Percentiles rank a stretch among this genome's conserved stretches.
Evolutionary conservation across 2,329 filamentous ascomycete species (phyloP).

Genomic region (Scedosporium minutisporum): DNA sequence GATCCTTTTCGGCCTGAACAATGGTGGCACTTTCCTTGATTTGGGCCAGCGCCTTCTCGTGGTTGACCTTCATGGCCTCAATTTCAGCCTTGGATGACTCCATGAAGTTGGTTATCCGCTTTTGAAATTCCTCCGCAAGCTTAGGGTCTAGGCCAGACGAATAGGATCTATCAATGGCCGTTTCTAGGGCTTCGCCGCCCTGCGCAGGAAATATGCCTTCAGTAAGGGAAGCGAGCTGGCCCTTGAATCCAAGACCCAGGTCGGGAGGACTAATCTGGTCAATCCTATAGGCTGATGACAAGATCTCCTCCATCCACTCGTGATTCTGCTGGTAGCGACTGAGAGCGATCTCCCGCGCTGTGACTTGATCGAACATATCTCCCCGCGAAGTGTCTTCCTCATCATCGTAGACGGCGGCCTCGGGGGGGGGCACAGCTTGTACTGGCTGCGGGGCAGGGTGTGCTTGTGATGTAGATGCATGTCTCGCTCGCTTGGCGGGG

Average conservation of each 20-base stretch:
- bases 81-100: conserved; percentile 71
- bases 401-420: conserved; percentile 55
- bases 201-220: conserved; percentile 72
- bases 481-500: conserved; percentile 45
- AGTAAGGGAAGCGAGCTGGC: conserved; percentile 72
- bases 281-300: conserved; percentile 81
- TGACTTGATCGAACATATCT: conserved; percentile 83
- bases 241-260: conserved; percentile 74
- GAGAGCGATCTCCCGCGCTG: conserved; percentile 79
- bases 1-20: conserved; percentile 63
- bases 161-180: conserved; percentile 47
- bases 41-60: conserved; percentile 65
- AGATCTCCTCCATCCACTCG: conserved; percentile 97
- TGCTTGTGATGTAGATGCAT: conserved; percentile 27
- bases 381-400: conserved; percentile 82
- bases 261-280: conserved; percentile 79
- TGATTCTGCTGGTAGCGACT: conserved; percentile 89
- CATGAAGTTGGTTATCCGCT: conserved; percentile 64
- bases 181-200: conserved; percentile 34
- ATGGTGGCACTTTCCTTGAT: conserved; percentile 63
- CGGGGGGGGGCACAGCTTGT: conserved; percentile 28
- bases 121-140: conserved; percentile 76
- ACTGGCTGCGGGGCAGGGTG: conserved; percentile 13
- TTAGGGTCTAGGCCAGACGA: conserved; percentile 56
- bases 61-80: conserved; percentile 70